A percentile compares a stretch with the other conserved stretches of the same genome.
Conservation (phyloP, 768 basidiomycete genomes). For the Xerocomus potaroensis region DNA sequence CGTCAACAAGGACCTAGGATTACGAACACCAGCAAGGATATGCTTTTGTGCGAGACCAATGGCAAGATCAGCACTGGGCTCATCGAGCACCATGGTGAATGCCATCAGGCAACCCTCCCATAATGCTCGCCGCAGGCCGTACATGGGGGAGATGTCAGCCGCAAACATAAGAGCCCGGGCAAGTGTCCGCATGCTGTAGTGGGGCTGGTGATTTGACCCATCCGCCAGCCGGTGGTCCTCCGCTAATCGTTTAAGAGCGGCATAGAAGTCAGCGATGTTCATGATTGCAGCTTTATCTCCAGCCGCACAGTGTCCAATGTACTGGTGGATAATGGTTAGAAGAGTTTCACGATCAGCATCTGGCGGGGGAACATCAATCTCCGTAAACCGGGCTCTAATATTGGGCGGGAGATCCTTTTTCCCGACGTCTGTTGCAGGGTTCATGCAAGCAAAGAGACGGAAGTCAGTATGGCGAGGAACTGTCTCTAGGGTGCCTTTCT, state of each 20-base stretch:
- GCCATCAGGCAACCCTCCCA: slow-evolving; percentile 99
- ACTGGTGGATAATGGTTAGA: slow-evolving; percentile 80
- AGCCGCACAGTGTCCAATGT: slow-evolving; percentile 78
- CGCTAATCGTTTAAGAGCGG: slow-evolving; percentile 70
- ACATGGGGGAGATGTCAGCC: slow-evolving; percentile 70
- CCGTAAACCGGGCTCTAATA: slow-evolving; percentile 89
- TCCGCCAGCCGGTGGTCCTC: slow-evolving; percentile 80
- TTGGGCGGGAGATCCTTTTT: slow-evolving; percentile 95
- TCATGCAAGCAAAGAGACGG: slow-evolving; percentile 98
- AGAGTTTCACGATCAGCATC: slow-evolving; percentile 90
- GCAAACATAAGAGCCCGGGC: slow-evolving; percentile 88
- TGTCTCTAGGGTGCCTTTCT: slow-evolving; percentile 86
- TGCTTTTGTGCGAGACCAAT: slow-evolving; percentile 68
- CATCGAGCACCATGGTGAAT: slow-evolving; percentile 92
- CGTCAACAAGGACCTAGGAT: slow-evolving; percentile 67
- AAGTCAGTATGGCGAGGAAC: slow-evolving; percentile 92
- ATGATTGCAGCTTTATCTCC: slow-evolving; percentile 85
- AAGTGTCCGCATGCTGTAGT: slow-evolving; percentile 97
- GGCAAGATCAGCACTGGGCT: slow-evolving; percentile 62
- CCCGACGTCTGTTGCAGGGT: slow-evolving; percentile 97
- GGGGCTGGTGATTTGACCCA: slow-evolving; percentile 87
- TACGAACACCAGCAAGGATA: slow-evolving; percentile 74
- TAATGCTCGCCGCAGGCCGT: slow-evolving; percentile 78
- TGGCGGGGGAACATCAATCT: slow-evolving; percentile 92
- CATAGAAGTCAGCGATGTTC: slow-evolving; percentile 90